Base-by-base conservation (phyloP, 805 yeast species). In the Cephaloascus albidus region DNA sequence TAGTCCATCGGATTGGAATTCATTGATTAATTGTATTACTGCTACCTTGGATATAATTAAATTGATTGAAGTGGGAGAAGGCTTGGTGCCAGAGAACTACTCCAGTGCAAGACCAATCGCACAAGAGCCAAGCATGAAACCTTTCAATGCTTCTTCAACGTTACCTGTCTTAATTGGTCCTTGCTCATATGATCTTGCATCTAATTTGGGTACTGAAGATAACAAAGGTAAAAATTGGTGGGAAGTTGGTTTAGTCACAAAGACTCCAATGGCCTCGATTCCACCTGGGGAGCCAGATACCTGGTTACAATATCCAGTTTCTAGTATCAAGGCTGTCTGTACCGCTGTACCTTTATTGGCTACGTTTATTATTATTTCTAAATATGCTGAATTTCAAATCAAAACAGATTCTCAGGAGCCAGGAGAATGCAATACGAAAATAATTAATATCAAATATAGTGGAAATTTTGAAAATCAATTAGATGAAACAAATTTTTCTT, bases 291-390 rank as follows among this genome's bases (percentile, higher is more conserved):
- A 32, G 18, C 64, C 66, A n/a, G 69, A 64, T 43, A 57, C 57
- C 1, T 66, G 72, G 72, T 40, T 58, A 20, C 71, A 65, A 45
- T 62, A 57, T 38, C 68, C 70, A 3, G 38, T 53, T 16, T 55
- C 60, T 42, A 43, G 57, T 4, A 44, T 55, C 4, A 52, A 47
- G 17, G 49, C 54, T 2, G 52, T 55, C 6, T 53, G 57, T 18
- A 52, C 57, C 35, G 50, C 60, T 1, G 40, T 61, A 23, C 57
- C 66, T 2, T 44, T 63, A 1, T 23, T 63, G 2, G 51, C 58
- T 10, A 63, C 69, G 0, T 45, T 56, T 17, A 40, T 55, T 16
- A 42, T 55, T 1, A 39, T 57, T 15, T 40, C 56, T 1, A 51
- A 47, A 38, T 39, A 44, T 26, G 36, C 57, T 8, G 20, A 33